A percentile compares a stretch with the other conserved stretches of the same genome.
Evolutionary conservation across 768 basidiomycete genomes (phyloP).

Genomic region (Tylopilus intermedius): DNA sequence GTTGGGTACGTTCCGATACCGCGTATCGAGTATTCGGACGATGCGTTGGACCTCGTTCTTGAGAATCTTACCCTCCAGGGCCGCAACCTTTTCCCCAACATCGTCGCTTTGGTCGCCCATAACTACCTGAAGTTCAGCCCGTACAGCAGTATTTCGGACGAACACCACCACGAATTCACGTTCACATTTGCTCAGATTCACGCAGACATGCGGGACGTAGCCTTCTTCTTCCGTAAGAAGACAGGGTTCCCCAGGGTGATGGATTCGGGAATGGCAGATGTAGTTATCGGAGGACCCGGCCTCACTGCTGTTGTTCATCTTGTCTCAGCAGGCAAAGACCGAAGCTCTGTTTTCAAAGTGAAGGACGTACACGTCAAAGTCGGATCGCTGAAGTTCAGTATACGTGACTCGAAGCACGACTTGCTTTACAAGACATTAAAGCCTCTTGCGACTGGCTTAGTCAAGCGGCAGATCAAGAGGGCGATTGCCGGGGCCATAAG

Average conservation of each 20-base stretch:
- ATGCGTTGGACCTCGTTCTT: slow-evolving; percentile 79
- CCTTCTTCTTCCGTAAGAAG: slow-evolving; percentile 88
- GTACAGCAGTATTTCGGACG: slow-evolving; percentile 52
- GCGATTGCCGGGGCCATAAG: slow-evolving; percentile 63
- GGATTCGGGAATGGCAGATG: slow-evolving; percentile 83
- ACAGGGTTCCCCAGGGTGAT: slow-evolving; percentile 71
- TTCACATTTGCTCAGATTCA: slow-evolving; percentile 82
- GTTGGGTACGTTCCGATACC: slow-evolving; percentile 86
- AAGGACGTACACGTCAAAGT: slow-evolving; percentile 73
- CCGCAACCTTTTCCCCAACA: slow-evolving; percentile 83
- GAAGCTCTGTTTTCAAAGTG: slow-evolving; percentile 67
- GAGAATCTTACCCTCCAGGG: slow-evolving; percentile 90
- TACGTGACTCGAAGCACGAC: slow-evolving; percentile 90
- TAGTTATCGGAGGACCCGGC: slow-evolving; percentile 79
- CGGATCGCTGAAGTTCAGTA: slow-evolving; percentile 81
- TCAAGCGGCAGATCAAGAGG: slow-evolving; percentile 68
- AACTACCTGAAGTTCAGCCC: slow-evolving; percentile 86
- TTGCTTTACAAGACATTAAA: slow-evolving; percentile 80
- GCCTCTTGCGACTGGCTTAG: slow-evolving; percentile 72
- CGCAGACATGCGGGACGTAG: slow-evolving; percentile 89
- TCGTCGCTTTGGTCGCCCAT: slow-evolving; percentile 67
- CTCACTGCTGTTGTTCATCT: slow-evolving; percentile 64
- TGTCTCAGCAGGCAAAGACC: slow-evolving; percentile 57
- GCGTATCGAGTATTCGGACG: slow-evolving; percentile 89
- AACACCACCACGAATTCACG: slow-evolving; percentile 65